Evolutionary conservation across 306 rosid genomes (phyloP).

Genomic region (Rubus idaeus): DNA sequence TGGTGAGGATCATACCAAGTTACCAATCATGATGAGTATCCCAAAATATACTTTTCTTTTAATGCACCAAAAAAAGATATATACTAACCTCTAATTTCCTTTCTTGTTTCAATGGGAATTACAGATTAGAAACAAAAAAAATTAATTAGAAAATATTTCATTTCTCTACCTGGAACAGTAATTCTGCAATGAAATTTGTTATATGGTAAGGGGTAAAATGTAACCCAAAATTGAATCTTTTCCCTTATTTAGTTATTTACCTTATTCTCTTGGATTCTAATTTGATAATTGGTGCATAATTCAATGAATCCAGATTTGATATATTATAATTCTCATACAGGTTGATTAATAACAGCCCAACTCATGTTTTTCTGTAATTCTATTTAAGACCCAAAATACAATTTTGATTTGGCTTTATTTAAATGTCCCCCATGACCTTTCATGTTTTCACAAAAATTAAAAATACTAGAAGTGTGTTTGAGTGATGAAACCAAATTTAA

Average conservation of each 20-base stretch:
- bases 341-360: neutral
- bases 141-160: neutral
- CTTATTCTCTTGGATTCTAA: neutral
- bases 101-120: neutral
- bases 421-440: neutral
- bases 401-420: neutral
- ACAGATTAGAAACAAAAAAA: neutral
- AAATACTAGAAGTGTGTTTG: neutral
- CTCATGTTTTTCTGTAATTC: slow-evolving; percentile 3
- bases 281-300: neutral
- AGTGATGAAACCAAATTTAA: neutral
- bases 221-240: neutral
- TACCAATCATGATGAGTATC: neutral
- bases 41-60: neutral
- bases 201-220: neutral
- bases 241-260: neutral
- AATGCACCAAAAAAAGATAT: neutral
- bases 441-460: neutral
- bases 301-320: neutral
- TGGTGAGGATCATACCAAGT: neutral
- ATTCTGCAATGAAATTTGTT: neutral
- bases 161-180: neutral
- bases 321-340: neutral
- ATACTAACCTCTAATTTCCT: neutral
- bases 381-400: neutral